Evolutionary conservation across 257 asterid species (phyloP).

Genomic region (Salvia rosmarinus): DNA sequence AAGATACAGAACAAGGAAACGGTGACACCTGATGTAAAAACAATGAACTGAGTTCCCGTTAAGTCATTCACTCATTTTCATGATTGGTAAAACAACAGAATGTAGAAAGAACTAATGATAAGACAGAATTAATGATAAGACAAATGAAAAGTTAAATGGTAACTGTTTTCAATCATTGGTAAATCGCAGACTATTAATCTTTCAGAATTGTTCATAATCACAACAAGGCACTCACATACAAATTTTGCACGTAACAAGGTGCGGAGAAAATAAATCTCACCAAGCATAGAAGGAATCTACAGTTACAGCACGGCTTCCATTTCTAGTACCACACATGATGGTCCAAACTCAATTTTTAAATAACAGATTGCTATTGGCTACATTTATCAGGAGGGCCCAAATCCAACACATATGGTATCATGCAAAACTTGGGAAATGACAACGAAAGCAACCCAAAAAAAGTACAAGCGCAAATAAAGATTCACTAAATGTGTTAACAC

Average conservation of each 20-base stretch:
- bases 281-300: not conserved
- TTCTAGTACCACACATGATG: not conserved
- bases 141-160: not conserved
- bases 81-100: not conserved
- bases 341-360: not conserved
- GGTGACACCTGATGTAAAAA: conserved; percentile 13
- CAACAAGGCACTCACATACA: not conserved
- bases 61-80: not conserved
- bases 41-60: not conserved
- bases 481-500: not conserved
- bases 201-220: not conserved
- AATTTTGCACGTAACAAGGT: not conserved
- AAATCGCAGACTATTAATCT: not conserved
- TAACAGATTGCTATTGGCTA: not conserved
- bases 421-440: not conserved
- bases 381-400: not conserved
- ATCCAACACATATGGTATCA: not conserved
- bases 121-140: not conserved
- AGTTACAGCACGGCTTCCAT: conserved; percentile 5
- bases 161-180: not conserved
- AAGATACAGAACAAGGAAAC: conserved; percentile 10
- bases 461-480: not conserved
- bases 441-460: not conserved
- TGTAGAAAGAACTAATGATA: not conserved
- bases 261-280: not conserved